phyloP scores from a whole-genome alignment of 2,329 filamentous ascomycete species.

The Aspergillus brasiliensis region DNA sequence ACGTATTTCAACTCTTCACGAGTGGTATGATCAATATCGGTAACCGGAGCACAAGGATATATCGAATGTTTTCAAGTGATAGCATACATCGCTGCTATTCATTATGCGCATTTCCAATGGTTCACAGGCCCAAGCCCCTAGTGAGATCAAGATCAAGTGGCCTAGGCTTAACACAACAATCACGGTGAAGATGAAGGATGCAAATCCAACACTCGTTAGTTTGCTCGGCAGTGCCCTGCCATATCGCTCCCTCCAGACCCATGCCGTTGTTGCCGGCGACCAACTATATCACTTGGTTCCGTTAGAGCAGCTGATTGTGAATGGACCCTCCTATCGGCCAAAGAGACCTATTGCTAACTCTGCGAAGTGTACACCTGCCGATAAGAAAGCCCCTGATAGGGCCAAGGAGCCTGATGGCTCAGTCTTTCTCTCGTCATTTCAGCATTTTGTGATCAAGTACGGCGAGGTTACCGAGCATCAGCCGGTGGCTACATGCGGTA shows the following conservation, averaged over 20 bases:
- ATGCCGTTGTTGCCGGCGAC: constrained; percentile 19
- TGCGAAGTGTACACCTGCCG: constrained; percentile 10
- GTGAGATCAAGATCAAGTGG: constrained; percentile 17
- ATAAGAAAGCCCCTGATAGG: constrained; percentile 12
- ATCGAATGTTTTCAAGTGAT: no score
- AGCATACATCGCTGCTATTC: no score
- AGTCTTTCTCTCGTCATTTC: constrained; percentile 15
- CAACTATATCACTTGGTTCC: constrained; percentile 20
- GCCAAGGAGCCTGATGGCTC: constrained; percentile 15
- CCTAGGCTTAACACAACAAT: constrained; percentile 12
- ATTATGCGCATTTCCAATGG: no score
- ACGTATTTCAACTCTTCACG: no score
- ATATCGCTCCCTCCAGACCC: constrained; percentile 18
- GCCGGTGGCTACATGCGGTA: constrained; percentile 15
- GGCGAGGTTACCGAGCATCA: constrained; percentile 16
- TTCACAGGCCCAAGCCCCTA: no score
- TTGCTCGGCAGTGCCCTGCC: constrained; percentile 11
- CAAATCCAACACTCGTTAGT: constrained; percentile 10
- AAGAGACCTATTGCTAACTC: background rate
- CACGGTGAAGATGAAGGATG: constrained; percentile 10
- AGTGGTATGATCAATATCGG: no score
- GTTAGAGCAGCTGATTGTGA: constrained; percentile 13
- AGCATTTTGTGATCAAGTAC: constrained; percentile 20
- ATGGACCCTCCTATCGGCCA: background rate
- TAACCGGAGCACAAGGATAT: no score